Evolutionary conservation across 108 stramenopile species (phyloP), one percentile per base, ranked within the genome.

Genomic region (Conticribra weissflogii): DNA sequence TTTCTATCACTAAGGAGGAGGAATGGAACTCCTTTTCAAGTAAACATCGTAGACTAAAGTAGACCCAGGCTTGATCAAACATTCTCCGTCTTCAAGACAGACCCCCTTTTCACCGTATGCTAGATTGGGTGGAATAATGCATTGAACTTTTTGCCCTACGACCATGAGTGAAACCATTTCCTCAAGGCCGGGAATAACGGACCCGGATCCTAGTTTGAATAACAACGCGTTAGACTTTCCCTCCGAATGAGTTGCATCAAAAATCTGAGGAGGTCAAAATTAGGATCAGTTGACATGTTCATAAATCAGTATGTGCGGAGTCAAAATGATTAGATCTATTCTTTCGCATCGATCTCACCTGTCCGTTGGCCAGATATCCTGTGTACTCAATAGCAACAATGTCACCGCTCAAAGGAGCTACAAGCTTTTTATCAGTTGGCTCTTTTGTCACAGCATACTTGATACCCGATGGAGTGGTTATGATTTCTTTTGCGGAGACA

Each of bases 371-470:
- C 3, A 94, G 71, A 52, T 94, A 94, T 24, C 93, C 93, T 34
- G 93, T 94, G 86, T 91, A 94, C 52, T 91, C 90, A 63, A 94
- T 84, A 24, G 84, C 93, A 21, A 89, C 84, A 49, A 94, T 88
- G 52, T 94, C 93, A 19, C 89, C 89, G 47, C 74, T 54, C 27
- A 76, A 77, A 3, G 93, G 89, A 33, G 62, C 25, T 9, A 47
- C 76, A 50, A 81, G 81, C 28, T 73, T 59, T 45, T 67, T 68
- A 54, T 82, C 81, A 17, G 52, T 58, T 34, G 83, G 30, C 22
- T 67, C 65, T 63, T 89, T 83, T 5, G 78, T 69, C 7, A 88
- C 62, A 1, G 90, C 93, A 77, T 91, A 94, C 59, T 91, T 94
- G 67, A 92, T 81, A 18, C 93, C 93, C 19, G 69, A 66, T 27